These are phyloP conservation scores for Fusarium subtropicale DNA, from an alignment of 2,329 filamentous ascomycete genomes.

Conservation along the genomic window DNA sequence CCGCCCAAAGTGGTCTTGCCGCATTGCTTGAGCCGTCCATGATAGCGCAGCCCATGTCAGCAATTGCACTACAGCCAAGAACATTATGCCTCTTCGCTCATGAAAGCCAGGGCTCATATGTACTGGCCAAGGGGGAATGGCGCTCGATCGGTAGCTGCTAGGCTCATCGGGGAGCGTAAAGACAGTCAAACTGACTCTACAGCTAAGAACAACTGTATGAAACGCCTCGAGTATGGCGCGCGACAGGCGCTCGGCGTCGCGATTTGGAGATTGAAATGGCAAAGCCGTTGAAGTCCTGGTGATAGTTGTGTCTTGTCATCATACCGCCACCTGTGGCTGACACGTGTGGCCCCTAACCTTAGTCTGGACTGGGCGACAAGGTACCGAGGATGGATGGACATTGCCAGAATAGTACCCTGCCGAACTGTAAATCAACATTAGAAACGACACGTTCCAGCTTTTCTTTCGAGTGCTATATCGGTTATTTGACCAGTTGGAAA, in stretches of 20 bases:
- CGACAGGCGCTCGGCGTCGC: conserved; percentile 37
- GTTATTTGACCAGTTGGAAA: background rate
- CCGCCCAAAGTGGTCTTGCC: conserved; percentile 64
- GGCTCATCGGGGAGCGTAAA: conserved; percentile 43
- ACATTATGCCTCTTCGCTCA: conserved; percentile 48
- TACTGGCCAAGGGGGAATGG: conserved; percentile 36
- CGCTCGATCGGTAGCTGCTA: conserved; percentile 38
- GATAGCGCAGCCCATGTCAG: conserved; percentile 51
- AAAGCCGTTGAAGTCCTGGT: conserved; percentile 23
- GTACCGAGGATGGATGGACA: background rate
- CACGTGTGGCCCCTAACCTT: conserved; percentile 14
- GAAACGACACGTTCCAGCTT: background rate
- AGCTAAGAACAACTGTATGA: conserved; percentile 11
- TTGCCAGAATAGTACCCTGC: background rate
- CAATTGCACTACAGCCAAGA: conserved; percentile 41
- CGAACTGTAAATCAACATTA: background rate
- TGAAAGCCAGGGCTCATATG: conserved; percentile 31
- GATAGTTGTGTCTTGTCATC: conserved; percentile 41
- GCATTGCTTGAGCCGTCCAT: conserved; percentile 65
- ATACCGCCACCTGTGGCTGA: conserved; percentile 40
- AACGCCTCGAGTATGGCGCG: conserved; percentile 28
- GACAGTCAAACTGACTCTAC: conserved; percentile 4
- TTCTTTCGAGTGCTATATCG: background rate
- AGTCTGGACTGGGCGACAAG: background rate
- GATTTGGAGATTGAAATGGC: conserved; percentile 16